Evolutionary conservation across 2,329 filamentous ascomycete species (phyloP).

Genomic region (Piedraia hortae): DNA sequence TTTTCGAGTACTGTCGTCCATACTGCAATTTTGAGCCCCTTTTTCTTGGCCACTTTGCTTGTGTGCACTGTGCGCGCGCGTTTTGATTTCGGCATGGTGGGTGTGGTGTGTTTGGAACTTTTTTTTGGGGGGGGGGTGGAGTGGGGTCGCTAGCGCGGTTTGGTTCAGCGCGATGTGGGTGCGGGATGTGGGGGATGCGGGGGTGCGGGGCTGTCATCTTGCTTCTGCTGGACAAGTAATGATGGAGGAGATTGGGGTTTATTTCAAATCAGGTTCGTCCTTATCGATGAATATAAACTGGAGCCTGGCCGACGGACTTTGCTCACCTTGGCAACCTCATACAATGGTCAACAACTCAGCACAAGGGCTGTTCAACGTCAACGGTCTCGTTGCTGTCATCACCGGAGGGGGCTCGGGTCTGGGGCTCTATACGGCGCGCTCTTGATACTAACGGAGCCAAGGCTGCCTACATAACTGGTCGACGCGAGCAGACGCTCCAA

Average conservation of each 20-base stretch:
- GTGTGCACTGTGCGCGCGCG: constrained; percentile 70
- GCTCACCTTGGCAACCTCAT: no score
- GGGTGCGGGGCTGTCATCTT: no score
- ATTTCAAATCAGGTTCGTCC: no score
- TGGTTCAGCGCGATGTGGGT: no score
- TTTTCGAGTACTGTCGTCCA: constrained; percentile 70
- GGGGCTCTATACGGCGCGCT: constrained; percentile 19
- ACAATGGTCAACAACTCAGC: no score
- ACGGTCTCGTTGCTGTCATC: constrained; percentile 24
- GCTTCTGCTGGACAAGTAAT: no score
- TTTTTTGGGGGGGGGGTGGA: no score
- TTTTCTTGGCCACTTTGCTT: constrained; percentile 70
- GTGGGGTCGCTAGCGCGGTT: no score
- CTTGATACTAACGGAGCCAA: constrained; percentile 21
- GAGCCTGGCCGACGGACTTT: no score
- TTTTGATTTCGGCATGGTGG: constrained; percentile 83
- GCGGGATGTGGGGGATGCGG: no score
- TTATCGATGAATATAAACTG: no score
- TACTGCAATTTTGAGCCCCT: constrained; percentile 68
- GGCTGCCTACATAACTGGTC: constrained; percentile 26
- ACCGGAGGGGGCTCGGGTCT: constrained; percentile 27
- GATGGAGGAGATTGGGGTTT: no score
- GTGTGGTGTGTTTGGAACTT: constrained; percentile 3
- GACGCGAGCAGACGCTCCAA: constrained; percentile 19
- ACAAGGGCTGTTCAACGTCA: constrained; percentile 21